phyloP scores from a whole-genome alignment of 495 filamentous ascomycete genomes.

The Trichoderma erinaceum region DNA sequence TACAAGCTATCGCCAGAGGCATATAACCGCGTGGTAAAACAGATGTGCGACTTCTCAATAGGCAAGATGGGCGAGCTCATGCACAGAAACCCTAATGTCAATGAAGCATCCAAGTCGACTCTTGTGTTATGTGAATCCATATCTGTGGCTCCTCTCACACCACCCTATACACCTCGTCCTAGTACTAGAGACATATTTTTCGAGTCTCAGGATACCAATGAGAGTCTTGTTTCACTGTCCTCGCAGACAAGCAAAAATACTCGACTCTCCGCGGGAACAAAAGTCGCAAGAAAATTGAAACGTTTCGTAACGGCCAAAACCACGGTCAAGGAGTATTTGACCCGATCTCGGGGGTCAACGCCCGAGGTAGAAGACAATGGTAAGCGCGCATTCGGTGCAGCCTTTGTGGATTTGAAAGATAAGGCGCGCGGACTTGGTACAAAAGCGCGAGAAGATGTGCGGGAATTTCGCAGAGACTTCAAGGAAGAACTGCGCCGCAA shows the following conservation, averaged over 20 bases:
- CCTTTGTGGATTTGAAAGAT: not conserved
- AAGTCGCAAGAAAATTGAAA: not conserved
- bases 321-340: not conserved
- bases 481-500: conserved; percentile 5
- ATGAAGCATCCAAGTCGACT: too few species aligned
- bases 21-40: not conserved
- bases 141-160: not conserved
- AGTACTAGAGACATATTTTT: not conserved
- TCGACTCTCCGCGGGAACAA: not conserved
- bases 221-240: not conserved
- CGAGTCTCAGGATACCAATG: not conserved
- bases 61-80: too few species aligned
- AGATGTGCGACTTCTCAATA: not conserved
- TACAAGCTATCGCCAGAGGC: not conserved
- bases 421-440: not conserved
- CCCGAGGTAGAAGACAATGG: not conserved
- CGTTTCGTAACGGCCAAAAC: not conserved
- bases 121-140: too few species aligned
- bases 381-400: not conserved
- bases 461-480: not conserved
- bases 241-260: not conserved
- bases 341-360: not conserved
- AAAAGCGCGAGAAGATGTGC: not conserved
- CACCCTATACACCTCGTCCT: not conserved
- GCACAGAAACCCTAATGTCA: too few species aligned